Evolutionary conservation across 768 basidiomycete genomes (phyloP), one percentile per base, ranked within the genome.

Genomic region (Cystobasidiopsis lactophilus): DNA sequence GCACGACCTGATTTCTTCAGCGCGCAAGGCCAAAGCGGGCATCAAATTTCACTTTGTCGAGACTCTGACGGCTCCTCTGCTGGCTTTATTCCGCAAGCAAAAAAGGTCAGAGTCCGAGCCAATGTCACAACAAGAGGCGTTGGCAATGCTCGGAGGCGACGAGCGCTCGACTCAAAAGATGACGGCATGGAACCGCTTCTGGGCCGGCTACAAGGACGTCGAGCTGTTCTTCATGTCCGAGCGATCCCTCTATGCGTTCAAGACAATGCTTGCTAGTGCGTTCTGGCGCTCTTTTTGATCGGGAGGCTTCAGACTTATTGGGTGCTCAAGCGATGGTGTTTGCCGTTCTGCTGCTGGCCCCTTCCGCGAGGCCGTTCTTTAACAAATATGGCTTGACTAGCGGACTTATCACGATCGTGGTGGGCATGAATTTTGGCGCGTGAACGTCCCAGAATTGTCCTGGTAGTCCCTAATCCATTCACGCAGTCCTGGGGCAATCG

Each of bases 1-100:
- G 5, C 60, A 65, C 54, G 44, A 55, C 26, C 51, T 39, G n/a
- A 53, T 62, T 33, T 60, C 56, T n/a, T 21, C 43, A 1, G 52
- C 57, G 7, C 35, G 45, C 29, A 46, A 47, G 41, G 41, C 18
- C 11, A 16, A 54, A 3, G 44, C 57, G 35, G 18, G 57, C 13
- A 38, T 62, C 14, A 61, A 65, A 43, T 41, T 66, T 24, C 65
- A 66, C 51, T 54, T 66, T 45, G 63, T 64, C 48, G 65, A 66
- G 47, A 52, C 30, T 7, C 51, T 62, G 10, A 52, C 50, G 24
- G 26, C 44, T 3, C 40, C 31, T 7, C 51, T 62, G 10, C 48
- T 50, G 24, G 26, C 44, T 3, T 37, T 29, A 21, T 26, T 2
- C 27, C 56, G 40, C 29, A 40, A 24, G 30, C 44, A 45, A 40